A percentile compares a stretch with the other conserved stretches of the same genome.
These are phyloP conservation scores for Plasmodium ovale DNA, from an alignment of 169 alveolate genomes.

Conservation along the genomic window DNA sequence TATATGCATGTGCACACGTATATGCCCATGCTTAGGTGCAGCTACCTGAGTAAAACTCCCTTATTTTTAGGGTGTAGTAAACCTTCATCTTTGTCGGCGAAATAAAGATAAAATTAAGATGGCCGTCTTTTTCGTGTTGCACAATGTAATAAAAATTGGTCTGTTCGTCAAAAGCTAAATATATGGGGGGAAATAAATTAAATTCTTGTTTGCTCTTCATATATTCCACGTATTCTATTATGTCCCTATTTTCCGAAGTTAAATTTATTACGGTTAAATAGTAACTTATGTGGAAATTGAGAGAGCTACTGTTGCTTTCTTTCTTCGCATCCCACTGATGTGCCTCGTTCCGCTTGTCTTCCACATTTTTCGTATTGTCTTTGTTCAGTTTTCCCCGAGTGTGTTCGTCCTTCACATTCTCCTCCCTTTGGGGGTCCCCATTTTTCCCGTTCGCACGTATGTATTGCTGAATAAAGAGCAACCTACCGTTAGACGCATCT, in stretches of 20 bases:
- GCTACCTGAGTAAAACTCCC: constrained; percentile 63
- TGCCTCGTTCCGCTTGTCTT: background rate
- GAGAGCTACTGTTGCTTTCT: background rate
- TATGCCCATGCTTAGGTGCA: background rate
- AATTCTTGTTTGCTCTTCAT: constrained; percentile 36
- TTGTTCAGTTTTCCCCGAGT: background rate
- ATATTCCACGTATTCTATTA: constrained; percentile 63
- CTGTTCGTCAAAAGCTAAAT: constrained; percentile 53
- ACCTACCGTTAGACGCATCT: constrained; percentile 44
- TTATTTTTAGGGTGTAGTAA: constrained; percentile 65
- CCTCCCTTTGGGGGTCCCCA: background rate
- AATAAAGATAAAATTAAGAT: constrained; percentile 57
- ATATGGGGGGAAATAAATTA: constrained; percentile 53
- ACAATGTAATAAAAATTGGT: constrained; percentile 68
- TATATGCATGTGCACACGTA: background rate
- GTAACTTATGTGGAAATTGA: constrained; percentile 36
- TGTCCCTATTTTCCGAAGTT: constrained; percentile 57
- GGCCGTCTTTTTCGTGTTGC: constrained; percentile 56
- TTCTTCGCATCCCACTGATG: background rate
- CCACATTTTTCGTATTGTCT: constrained; percentile 1
- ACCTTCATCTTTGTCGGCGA: constrained; percentile 29
- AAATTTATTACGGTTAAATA: constrained; percentile 59
- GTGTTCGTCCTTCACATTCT: background rate
- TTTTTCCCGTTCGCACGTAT: constrained; percentile 5
- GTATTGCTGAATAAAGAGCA: constrained; percentile 66